A percentile compares a stretch with the other conserved stretches of the same genome.
Evolutionary conservation across 352 stramenopile species (phyloP).

Genomic region (Phytophthora fragariaefolia): DNA sequence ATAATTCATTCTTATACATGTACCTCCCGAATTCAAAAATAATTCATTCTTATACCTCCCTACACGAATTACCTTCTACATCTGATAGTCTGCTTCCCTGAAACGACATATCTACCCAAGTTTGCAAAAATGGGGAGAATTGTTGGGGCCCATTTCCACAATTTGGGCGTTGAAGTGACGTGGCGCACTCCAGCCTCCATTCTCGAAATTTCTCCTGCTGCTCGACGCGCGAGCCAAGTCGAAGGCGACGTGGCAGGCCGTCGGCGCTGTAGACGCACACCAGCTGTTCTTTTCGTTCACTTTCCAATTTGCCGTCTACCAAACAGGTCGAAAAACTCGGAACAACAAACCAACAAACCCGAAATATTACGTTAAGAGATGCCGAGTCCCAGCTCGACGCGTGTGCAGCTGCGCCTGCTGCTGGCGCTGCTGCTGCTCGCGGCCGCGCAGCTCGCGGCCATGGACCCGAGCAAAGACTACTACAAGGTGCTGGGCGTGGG

Average conservation of each 20-base stretch:
- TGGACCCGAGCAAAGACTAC: slow-evolving; percentile 81
- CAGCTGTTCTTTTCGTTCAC: not conserved
- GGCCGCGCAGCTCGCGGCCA: slow-evolving; percentile 36
- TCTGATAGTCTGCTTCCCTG: too few species aligned
- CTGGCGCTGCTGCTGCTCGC: slow-evolving; percentile 34
- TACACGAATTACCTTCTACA: too few species aligned
- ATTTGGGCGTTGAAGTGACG: too few species aligned
- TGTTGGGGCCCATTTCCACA: too few species aligned
- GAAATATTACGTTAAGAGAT: too few species aligned
- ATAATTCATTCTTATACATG: too few species aligned
- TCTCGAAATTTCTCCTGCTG: slow-evolving; percentile 42
- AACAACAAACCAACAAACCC: not conserved
- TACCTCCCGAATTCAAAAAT: too few species aligned
- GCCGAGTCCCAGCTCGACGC: slow-evolving; percentile 8
- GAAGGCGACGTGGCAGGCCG: slow-evolving; percentile 18
- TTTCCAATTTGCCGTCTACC: slow-evolving; percentile 6
- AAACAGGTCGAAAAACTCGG: not conserved
- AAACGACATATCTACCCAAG: too few species aligned
- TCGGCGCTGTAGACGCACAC: not conserved
- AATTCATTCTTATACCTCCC: too few species aligned
- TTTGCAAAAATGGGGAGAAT: too few species aligned
- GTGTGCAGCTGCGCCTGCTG: slow-evolving; percentile 19
- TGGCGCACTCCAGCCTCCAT: slow-evolving; percentile 15
- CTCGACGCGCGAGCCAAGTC: not conserved
- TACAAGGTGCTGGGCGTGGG: slow-evolving; percentile 84